Percentiles rank a stretch among this genome's conserved stretches.
These are phyloP conservation scores for Mycothermus thermophilus DNA, from an alignment of 495 filamentous ascomycete species.

Conservation along the genomic window DNA sequence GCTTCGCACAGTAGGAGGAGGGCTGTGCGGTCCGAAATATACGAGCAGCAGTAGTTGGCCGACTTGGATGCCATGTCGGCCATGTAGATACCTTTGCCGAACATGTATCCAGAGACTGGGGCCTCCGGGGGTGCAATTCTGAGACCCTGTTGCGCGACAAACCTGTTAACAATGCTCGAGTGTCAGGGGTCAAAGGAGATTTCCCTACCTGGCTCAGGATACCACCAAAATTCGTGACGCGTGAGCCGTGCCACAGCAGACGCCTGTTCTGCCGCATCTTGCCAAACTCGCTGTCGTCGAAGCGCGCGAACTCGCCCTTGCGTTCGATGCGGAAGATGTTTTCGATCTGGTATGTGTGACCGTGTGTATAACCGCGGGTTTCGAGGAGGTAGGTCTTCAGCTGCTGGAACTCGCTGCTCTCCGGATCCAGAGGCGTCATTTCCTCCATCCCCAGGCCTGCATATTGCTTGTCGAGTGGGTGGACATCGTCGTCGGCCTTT, in stretches of 20 bases:
- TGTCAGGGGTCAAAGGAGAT: no score
- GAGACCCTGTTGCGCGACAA: no score
- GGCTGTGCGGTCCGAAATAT: conserved; percentile 32
- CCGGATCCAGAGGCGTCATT: conserved; percentile 52
- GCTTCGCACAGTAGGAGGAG: conserved; percentile 64
- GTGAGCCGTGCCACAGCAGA: conserved; percentile 75
- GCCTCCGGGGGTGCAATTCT: conserved; percentile 79
- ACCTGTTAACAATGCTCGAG: no score
- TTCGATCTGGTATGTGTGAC: conserved; percentile 43
- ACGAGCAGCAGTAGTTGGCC: conserved; percentile 56
- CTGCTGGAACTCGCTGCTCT: conserved; percentile 46
- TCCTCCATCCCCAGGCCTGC: conserved; percentile 55
- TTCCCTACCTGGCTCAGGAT: conserved; percentile 78
- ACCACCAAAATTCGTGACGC: conserved; percentile 66
- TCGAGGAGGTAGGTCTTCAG: conserved; percentile 51
- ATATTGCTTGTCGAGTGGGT: conserved; percentile 59
- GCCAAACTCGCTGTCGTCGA: conserved; percentile 39
- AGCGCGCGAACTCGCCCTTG: conserved; percentile 55
- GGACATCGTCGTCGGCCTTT: conserved; percentile 35
- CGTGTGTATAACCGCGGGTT: conserved; percentile 50
- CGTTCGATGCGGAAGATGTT: conserved; percentile 76
- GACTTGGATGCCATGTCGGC: conserved; percentile 67
- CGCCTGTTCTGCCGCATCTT: conserved; percentile 39
- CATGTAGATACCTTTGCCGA: conserved; percentile 83
- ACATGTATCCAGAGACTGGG: conserved; percentile 62